Percentiles rank a stretch among this genome's conserved stretches.
phyloP scores from a whole-genome alignment of 768 basidiomycete genomes.

The Collybiopsis luxurians region DNA sequence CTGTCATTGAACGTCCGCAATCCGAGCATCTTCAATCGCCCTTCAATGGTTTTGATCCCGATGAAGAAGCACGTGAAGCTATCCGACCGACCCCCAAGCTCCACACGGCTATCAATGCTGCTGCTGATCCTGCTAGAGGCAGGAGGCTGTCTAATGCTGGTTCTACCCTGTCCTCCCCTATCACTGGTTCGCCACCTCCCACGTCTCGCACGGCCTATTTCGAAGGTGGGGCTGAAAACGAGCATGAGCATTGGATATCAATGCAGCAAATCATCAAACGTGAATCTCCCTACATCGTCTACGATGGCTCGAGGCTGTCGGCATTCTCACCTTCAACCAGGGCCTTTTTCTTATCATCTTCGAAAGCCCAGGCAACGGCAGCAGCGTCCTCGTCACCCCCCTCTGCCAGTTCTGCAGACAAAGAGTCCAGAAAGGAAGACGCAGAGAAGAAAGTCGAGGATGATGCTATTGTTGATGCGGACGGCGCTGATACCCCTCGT shows the following conservation, averaged over 20 bases:
- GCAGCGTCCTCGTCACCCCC: neutral
- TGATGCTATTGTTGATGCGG: neutral
- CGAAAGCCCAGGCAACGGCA: neutral
- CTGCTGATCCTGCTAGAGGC: neutral
- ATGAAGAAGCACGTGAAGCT: slow-evolving; percentile 30
- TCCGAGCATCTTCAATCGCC: slow-evolving; percentile 12
- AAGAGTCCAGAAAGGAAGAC: slow-evolving; percentile 6
- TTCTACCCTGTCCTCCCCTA: neutral
- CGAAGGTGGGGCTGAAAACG: neutral
- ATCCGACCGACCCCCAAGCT: slow-evolving; percentile 25
- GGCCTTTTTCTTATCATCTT: slow-evolving; percentile 17
- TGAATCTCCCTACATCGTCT: slow-evolving; percentile 41
- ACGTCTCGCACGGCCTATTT: neutral
- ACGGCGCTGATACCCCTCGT: neutral
- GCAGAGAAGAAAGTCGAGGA: neutral
- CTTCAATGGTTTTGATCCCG: slow-evolving; percentile 25
- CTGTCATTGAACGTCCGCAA: slow-evolving; percentile 13
- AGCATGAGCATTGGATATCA: slow-evolving; percentile 32
- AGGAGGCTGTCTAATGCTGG: neutral
- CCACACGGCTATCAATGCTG: neutral
- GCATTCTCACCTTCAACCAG: slow-evolving; percentile 41
- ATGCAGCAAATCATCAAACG: slow-evolving; percentile 33
- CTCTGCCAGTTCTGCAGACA: neutral
- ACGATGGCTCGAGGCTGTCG: slow-evolving; percentile 42
- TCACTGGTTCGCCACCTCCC: neutral